Base-by-base conservation (phyloP, 1,284 basidiomycete species). In the Baeospora myosura region DNA sequence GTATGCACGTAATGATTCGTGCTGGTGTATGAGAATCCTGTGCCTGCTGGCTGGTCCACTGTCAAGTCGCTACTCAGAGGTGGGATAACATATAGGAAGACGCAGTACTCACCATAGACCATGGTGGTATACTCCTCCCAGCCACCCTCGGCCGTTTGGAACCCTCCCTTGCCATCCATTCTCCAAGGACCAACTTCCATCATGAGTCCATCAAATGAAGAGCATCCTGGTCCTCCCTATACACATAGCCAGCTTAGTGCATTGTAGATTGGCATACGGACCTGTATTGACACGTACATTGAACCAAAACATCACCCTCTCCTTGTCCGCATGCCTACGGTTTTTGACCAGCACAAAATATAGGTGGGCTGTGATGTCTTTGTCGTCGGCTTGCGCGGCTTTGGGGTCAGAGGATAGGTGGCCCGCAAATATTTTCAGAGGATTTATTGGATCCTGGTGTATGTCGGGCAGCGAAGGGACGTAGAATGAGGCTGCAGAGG, bases 111-210 rank as follows among this genome's bases (percentile, higher is more conserved):
- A 94, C 92, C 65, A 56, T 89, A 98, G 44, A 98, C 80, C 64
- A 98, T 81, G 35, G 90, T 95, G n/a, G 90, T 87, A 58, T 95
- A 98, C 61, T 98, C 96, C 61, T 98, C 95, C 95, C 95, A 99
- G 4, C 93, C 93, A 20, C 92, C 93, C 47, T 94, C 85, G 5
- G 80, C 71, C 41, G 82, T 77, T 49, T 78, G 77, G 44, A 97
- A 72, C 11, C 85, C 81, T 18, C 86, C 86, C n/a, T 84, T 68
- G 4, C 80, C 82, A 62, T 90, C 85, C 51, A 84, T 71, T 43
- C 84, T 72, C 77, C 93, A 95, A 3, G 95, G 94, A 0, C 95
- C 95, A 16, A 95, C 73, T 57, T 99, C 95, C 93, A 99, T 96
- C 81, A 99, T 86, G 24, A 93, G 73, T 4, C 95, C 95, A 55